Evolutionary conservation across 2,329 filamentous ascomycete species (phyloP).

Genomic region (Dactylellina drechsleri): DNA sequence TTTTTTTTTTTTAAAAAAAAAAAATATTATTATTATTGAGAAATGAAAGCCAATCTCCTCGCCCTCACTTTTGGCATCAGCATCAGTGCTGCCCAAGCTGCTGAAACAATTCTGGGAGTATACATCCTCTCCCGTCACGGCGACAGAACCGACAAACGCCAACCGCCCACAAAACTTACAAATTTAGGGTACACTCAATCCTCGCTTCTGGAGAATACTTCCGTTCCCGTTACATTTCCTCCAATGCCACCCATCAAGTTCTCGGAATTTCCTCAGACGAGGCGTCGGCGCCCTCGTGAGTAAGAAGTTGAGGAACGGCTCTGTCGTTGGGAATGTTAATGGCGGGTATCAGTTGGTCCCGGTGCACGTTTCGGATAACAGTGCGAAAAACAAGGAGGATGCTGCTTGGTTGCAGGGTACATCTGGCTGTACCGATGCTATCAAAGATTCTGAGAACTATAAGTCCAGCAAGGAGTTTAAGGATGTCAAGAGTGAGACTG

Average conservation of each 20-base stretch:
- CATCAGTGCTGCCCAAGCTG: conserved; percentile 54
- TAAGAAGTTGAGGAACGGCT: conserved; percentile 77
- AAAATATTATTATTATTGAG: too few relatives aligned
- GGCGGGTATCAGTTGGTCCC: conserved; percentile 86
- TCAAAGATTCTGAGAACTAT: conserved; percentile 69
- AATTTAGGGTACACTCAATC: conserved; percentile 81
- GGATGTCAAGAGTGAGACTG: conserved; percentile 66
- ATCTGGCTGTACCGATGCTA: conserved; percentile 68
- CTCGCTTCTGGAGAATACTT: conserved; percentile 78
- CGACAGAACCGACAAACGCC: conserved; percentile 84
- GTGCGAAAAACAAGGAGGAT: conserved; percentile 65
- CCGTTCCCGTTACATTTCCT: conserved; percentile 77
- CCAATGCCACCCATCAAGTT: conserved; percentile 69
- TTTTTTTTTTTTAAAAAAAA: too few relatives aligned
- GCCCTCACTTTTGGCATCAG: conserved; percentile 43
- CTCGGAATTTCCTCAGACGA: conserved; percentile 72
- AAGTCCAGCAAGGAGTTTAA: conserved; percentile 64
- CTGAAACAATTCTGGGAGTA: conserved; percentile 79
- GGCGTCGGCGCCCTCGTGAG: conserved; percentile 69
- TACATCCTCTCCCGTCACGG: conserved; percentile 93
- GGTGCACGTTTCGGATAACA: conserved; percentile 69
- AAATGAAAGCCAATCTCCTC: conserved; percentile 40
- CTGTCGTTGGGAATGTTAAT: conserved; percentile 73
- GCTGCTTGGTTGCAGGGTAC: conserved; percentile 70
- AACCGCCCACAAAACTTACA: conserved; percentile 77